Percentiles rank a stretch among this genome's conserved stretches.
Evolutionary conservation across 139 green algal species (phyloP).

Genomic region (Coccomyxa sp.): DNA sequence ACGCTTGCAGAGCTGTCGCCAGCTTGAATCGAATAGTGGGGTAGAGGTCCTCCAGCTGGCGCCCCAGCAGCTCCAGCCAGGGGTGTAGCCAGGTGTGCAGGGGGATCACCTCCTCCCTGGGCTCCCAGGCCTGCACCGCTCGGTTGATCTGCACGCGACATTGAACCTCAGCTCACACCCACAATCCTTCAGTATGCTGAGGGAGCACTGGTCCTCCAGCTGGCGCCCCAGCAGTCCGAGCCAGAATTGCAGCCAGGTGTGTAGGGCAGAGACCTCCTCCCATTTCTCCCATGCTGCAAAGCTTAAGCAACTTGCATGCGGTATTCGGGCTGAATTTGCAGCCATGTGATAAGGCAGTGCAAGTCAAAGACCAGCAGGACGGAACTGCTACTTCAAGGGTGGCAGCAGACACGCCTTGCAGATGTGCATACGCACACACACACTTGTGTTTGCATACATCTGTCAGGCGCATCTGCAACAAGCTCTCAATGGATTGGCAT

Average conservation of each 20-base stretch:
- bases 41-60: constrained; percentile 77
- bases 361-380: too few species aligned
- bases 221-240: constrained; percentile 70
- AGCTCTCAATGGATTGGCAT: too few species aligned
- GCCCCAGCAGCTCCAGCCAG: constrained; percentile 86
- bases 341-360: too few species aligned
- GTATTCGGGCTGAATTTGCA: too few species aligned
- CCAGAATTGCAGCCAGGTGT: constrained; percentile 97
- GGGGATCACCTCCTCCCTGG: constrained; percentile 71
- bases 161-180: too few species aligned
- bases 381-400: too few species aligned
- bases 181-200: too few species aligned
- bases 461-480: too few species aligned
- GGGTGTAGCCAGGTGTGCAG: constrained; percentile 96
- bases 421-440: too few species aligned
- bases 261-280: constrained; percentile 76
- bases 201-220: constrained; percentile 81
- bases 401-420: too few species aligned
- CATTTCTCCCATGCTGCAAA: constrained; percentile 86
- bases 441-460: too few species aligned
- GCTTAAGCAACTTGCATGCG: constrained; percentile 50
- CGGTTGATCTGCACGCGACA: constrained; percentile 49
- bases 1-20: constrained; percentile 62
- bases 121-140: constrained; percentile 85
- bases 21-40: constrained; percentile 80